Evolutionary conservation across 2,329 filamentous ascomycete species (phyloP).

Genomic region (Corynespora cassiicola): DNA sequence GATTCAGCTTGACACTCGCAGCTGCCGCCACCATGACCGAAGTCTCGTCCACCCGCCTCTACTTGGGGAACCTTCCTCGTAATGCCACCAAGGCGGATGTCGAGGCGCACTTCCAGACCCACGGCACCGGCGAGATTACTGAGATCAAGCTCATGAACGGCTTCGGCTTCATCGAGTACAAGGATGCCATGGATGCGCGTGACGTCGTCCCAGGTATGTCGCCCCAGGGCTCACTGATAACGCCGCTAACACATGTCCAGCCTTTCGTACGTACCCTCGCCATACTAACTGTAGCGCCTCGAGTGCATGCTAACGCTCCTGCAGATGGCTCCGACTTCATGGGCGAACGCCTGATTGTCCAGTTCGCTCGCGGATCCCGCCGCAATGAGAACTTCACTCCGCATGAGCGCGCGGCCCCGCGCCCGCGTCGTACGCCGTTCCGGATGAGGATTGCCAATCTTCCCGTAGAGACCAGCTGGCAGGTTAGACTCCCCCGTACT

Average conservation of each 20-base stretch:
- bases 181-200: conserved; percentile 96
- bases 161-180: conserved; percentile 99
- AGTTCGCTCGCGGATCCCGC: conserved; percentile 91
- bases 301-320: conserved; percentile 28
- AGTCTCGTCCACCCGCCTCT: conserved; percentile 93
- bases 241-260: conserved; percentile 45
- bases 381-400: conserved; percentile 69
- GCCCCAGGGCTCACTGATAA: conserved; percentile 13
- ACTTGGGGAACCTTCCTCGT: conserved; percentile 96
- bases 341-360: conserved; percentile 95
- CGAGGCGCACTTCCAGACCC: conserved; percentile 91
- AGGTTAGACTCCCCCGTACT: conserved; percentile 81
- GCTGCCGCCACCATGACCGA: conserved; percentile 71
- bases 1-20: too few relatives aligned
- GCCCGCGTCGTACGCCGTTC: conserved; percentile 91
- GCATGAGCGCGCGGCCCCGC: conserved; percentile 71
- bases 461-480: conserved; percentile 98
- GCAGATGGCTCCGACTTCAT: conserved; percentile 97
- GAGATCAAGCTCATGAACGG: conserved; percentile 99
- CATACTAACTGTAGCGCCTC: conserved; percentile 2
- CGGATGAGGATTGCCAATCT: conserved; percentile 98
- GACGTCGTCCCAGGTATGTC: conserved; percentile 95
- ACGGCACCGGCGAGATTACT: conserved; percentile 96
- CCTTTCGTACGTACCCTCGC: conserved; percentile 65
- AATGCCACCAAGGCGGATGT: conserved; percentile 97